Percentiles rank a stretch among this genome's conserved stretches.
Evolutionary conservation across 306 rosid genomes (phyloP).

Genomic region (Pyrus betulifolia): DNA sequence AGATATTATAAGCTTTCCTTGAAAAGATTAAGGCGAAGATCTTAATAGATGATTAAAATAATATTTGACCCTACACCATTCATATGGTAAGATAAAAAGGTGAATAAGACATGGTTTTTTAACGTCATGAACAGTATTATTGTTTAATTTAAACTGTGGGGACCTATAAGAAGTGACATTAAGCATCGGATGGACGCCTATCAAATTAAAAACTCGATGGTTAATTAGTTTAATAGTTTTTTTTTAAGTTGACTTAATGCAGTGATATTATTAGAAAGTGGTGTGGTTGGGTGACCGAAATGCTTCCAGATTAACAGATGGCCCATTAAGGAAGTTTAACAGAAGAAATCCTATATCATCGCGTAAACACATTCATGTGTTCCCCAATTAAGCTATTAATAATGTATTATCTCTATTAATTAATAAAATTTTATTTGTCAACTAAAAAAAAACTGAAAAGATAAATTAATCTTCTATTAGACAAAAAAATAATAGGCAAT

Average conservation of each 20-base stretch:
- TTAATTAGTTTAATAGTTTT: not conserved
- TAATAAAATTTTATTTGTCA: too few species aligned
- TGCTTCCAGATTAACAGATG: slow-evolving; percentile 4
- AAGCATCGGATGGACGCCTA: not conserved
- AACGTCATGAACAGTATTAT: not conserved
- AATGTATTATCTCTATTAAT: not conserved
- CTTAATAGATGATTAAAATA: slow-evolving; percentile 31
- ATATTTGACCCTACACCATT: slow-evolving; percentile 35
- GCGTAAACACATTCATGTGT: not conserved
- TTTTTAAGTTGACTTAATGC: not conserved
- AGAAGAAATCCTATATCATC: not conserved
- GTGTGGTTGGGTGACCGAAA: not conserved
- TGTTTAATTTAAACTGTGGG: not conserved
- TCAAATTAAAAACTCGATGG: not conserved
- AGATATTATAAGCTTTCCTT: not conserved
- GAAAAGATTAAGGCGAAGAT: slow-evolving; percentile 10
- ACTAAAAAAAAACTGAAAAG: too few species aligned
- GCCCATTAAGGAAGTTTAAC: slow-evolving; percentile 10
- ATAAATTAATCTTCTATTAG: too few species aligned
- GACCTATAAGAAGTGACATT: not conserved
- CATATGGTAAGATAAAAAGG: not conserved
- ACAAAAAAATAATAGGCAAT: too few species aligned
- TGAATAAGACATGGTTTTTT: slow-evolving; percentile 19
- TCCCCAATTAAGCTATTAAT: not conserved
- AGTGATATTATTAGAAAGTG: not conserved